phyloP scores from a whole-genome alignment of 1,284 basidiomycete species.

The Ceraceosorus guamensis region DNA sequence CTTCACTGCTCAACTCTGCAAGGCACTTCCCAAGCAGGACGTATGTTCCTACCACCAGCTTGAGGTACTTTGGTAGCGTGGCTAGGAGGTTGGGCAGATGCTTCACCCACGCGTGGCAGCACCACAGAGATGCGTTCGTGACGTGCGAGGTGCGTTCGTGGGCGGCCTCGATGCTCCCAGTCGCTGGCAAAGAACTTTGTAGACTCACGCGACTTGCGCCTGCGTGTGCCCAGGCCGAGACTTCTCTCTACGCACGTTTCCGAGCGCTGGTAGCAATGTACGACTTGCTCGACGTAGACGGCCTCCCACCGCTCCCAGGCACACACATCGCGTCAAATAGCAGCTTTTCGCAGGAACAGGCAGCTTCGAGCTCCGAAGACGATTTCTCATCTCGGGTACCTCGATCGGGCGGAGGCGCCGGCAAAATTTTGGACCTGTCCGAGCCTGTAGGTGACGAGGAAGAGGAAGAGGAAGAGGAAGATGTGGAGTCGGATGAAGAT shows the following conservation, averaged over 20 bases:
- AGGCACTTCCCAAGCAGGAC: constrained; percentile 66
- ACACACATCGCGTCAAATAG: too few relatives aligned
- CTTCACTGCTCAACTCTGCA: constrained; percentile 82
- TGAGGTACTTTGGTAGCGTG: constrained; percentile 78
- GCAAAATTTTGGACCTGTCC: too few relatives aligned
- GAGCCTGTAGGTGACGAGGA: too few relatives aligned
- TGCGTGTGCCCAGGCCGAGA: constrained; percentile 59
- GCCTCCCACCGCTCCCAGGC: constrained; percentile 9
- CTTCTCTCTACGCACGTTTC: constrained; percentile 83
- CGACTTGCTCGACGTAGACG: constrained; percentile 61
- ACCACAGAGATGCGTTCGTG: constrained; percentile 75
- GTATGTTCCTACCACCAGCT: constrained; percentile 60
- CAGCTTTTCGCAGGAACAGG: too few relatives aligned
- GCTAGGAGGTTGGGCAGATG: constrained; percentile 83
- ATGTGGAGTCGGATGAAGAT: too few relatives aligned
- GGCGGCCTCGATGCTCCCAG: background rate
- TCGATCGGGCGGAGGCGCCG: too few relatives aligned
- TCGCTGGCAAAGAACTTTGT: background rate
- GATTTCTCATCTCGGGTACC: too few relatives aligned
- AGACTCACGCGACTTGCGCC: constrained; percentile 48
- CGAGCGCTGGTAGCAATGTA: constrained; percentile 72
- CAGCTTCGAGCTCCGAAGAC: too few relatives aligned
- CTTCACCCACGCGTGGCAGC: constrained; percentile 80
- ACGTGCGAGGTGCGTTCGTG: constrained; percentile 65
- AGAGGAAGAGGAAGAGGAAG: too few relatives aligned